A percentile compares a stretch with the other conserved stretches of the same genome.
Conservation (phyloP, 306 rosid species). For the Gillenia trifoliata region DNA sequence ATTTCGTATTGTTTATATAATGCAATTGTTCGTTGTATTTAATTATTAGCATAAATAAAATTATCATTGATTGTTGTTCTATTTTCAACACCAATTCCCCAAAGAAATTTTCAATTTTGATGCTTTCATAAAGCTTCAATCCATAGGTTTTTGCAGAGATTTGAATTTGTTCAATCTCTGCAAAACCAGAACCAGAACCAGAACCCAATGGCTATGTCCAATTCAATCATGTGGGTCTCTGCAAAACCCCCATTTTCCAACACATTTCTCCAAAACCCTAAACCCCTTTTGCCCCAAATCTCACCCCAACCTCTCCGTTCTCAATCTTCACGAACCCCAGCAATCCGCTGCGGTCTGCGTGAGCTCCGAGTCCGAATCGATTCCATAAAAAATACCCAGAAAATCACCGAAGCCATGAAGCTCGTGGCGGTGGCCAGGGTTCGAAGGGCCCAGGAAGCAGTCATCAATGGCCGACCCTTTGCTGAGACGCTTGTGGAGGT, state of each 20-base stretch:
- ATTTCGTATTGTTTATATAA: too few relatives aligned
- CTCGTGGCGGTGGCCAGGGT: constrained; percentile 73
- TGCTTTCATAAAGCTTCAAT: background rate
- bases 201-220: constrained; percentile 20
- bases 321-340: constrained; percentile 11
- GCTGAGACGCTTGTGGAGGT: constrained; percentile 48
- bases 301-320: background rate
- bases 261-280: constrained; percentile 21
- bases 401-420: constrained; percentile 77
- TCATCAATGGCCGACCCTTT: constrained; percentile 65
- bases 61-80: too few relatives aligned
- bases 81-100: too few relatives aligned
- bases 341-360: constrained; percentile 43
- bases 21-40: too few relatives aligned
- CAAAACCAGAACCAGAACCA: constrained; percentile 13
- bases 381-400: constrained; percentile 47
- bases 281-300: constrained; percentile 3
- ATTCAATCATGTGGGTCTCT: constrained; percentile 9
- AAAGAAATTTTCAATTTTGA: background rate
- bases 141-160: background rate
- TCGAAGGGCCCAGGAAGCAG: constrained; percentile 80
- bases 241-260: constrained; percentile 27
- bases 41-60: too few relatives aligned
- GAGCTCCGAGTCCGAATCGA: constrained; percentile 55
- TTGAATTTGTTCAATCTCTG: background rate